Conservation (phyloP, 2,329 filamentous ascomycete genomes). For the Ophiostoma ulmi region DNA sequence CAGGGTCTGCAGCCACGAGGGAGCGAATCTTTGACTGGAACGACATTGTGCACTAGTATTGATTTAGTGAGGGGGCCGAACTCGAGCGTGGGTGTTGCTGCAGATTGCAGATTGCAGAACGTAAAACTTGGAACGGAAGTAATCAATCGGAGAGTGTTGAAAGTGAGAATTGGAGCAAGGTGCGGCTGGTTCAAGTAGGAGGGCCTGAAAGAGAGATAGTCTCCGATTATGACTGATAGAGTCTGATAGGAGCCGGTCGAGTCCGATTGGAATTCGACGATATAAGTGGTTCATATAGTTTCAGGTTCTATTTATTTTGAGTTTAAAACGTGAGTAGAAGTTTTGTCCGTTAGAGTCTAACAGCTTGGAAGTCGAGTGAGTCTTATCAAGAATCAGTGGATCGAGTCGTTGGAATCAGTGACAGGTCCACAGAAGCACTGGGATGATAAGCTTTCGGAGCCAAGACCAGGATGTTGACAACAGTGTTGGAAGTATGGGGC, state of each 20-base stretch:
- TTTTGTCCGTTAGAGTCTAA: background rate
- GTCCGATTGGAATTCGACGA: background rate
- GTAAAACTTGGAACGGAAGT: background rate
- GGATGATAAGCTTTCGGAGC: slow-evolving; percentile 12
- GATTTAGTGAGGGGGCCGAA: background rate
- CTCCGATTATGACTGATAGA: background rate
- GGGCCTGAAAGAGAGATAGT: slow-evolving; percentile 1
- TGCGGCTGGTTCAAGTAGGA: slow-evolving; percentile 2
- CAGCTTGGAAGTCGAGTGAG: background rate
- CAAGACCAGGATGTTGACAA: background rate
- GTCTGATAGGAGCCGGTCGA: background rate
- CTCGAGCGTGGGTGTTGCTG: background rate
- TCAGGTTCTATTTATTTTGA: background rate
- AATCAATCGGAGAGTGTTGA: background rate
- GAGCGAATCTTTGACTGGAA: slow-evolving; percentile 7
- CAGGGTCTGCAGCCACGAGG: slow-evolving; percentile 14
- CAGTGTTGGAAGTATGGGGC: background rate
- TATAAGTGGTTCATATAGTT: background rate
- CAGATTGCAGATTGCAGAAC: background rate
- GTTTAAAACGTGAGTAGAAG: background rate
- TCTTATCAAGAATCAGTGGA: background rate
- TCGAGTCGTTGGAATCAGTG: background rate
- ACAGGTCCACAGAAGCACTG: background rate
- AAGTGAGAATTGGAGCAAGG: background rate
- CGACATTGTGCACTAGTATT: slow-evolving; percentile 10